These are phyloP conservation scores for Zoysia matrella DNA, from an alignment of 202 grass and related monocot genomes.

Conservation along the genomic window DNA sequence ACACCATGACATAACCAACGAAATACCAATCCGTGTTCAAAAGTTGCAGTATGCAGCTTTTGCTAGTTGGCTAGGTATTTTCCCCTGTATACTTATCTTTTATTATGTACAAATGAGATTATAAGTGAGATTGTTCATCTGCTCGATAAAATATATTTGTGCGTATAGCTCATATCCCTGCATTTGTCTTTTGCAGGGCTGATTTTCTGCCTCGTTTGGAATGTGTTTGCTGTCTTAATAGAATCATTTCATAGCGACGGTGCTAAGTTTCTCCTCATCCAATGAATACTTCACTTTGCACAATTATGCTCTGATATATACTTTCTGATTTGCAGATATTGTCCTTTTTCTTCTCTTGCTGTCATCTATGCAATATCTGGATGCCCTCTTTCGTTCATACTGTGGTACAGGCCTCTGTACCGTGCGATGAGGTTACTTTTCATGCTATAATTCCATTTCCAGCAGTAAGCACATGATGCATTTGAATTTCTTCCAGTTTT, in stretches of 20 bases:
- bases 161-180: conserved; percentile 16
- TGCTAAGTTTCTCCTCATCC: conserved; percentile 34
- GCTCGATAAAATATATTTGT: neutral
- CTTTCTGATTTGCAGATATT: conserved; percentile 59
- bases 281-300: neutral
- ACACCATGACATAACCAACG: conserved; percentile 84
- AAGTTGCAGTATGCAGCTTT: conserved; percentile 89
- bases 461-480: neutral
- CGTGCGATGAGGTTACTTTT: conserved; percentile 77
- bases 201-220: conserved; percentile 77
- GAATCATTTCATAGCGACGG: conserved; percentile 73
- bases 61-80: conserved; percentile 91
- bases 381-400: conserved; percentile 89
- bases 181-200: conserved; percentile 59
- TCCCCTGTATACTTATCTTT: conserved; percentile 8
- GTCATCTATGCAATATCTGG: conserved; percentile 84
- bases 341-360: conserved; percentile 78
- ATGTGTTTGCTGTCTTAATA: conserved; percentile 72
- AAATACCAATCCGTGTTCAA: conserved; percentile 89
- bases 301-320: conserved; percentile 9
- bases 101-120: neutral
- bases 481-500: conserved; percentile 28
- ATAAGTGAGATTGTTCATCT: conserved; percentile 4
- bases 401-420: conserved; percentile 95
- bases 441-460: conserved; percentile 8